Conservation (phyloP, 495 filamentous ascomycete genomes). For the Parathielavia appendiculata region DNA sequence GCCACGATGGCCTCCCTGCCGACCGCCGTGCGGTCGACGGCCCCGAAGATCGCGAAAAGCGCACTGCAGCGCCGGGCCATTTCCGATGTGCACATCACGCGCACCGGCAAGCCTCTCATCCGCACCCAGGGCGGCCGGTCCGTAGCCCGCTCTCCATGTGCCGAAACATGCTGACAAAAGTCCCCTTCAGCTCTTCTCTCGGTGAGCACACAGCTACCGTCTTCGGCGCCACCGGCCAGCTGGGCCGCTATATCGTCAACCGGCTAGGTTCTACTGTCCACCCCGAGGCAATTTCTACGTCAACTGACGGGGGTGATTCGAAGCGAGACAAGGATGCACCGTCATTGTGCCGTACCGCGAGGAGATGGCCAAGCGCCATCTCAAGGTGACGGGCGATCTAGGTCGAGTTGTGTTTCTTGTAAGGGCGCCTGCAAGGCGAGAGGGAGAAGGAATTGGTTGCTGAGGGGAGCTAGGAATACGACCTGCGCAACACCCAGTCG, state of each 20-base stretch:
- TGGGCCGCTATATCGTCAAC: slow-evolving; percentile 97
- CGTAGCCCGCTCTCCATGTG: slow-evolving; percentile 55
- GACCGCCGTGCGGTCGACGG: slow-evolving; percentile 43
- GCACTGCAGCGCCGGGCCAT: slow-evolving; percentile 47
- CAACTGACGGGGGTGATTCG: slow-evolving; percentile 21
- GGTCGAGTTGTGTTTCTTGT: slow-evolving; percentile 84
- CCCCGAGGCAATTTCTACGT: slow-evolving; percentile 21
- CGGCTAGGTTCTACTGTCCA: slow-evolving; percentile 63
- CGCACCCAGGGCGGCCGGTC: slow-evolving; percentile 79
- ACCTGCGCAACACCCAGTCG: slow-evolving; percentile 89
- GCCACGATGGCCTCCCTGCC: slow-evolving; percentile 47
- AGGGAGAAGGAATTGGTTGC: slow-evolving; percentile 10
- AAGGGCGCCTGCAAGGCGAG: slow-evolving; percentile 13
- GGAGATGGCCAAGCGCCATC: slow-evolving; percentile 94
- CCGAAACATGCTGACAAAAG: slow-evolving; percentile 37
- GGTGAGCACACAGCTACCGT: slow-evolving; percentile 92
- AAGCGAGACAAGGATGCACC: slow-evolving; percentile 85
- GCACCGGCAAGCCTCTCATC: slow-evolving; percentile 82
- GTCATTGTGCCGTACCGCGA: slow-evolving; percentile 92
- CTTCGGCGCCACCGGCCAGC: slow-evolving; percentile 93
- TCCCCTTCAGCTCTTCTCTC: slow-evolving; percentile 29
- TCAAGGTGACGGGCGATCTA: slow-evolving; percentile 92
- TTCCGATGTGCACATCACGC: slow-evolving; percentile 76
- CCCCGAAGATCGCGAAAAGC: slow-evolving; percentile 28
- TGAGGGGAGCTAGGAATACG: slow-evolving; percentile 66